Base-by-base conservation (phyloP, 768 basidiomycete genomes). In the Ramaria rubella region DNA sequence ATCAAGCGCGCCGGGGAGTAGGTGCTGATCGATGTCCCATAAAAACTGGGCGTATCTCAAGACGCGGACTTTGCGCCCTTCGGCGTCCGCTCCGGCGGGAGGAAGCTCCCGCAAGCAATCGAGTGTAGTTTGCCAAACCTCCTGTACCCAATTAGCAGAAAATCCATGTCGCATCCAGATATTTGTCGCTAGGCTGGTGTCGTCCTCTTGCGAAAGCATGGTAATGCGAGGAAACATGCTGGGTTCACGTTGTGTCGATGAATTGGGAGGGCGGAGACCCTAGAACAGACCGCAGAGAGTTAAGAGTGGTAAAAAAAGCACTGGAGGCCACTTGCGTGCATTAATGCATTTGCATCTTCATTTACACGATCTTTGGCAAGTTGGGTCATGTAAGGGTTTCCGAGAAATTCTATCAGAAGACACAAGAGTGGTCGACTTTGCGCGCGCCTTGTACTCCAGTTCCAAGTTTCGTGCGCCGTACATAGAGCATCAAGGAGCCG, bases 131-230 rank as follows among this genome's bases (percentile, higher is more conserved):
- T 90, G 87, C 89, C 89, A 91, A 19, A 86, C 85, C 62, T 84
- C 86, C 81, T 82, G 86, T 1, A 80, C 87, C 87, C 89, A 90
- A 62, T 88, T 80, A 14, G 69, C 63, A 0, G 87, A 80, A 15
- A 80, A 81, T 42, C 86, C 81, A 62, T 90, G 90, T 65, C 87
- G 86, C 68, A 87, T 86, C 90, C 90, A 92, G 14, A 92, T 73
- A 45, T 79, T 78, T 61, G 86, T 86, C 0, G 88, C 89, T 21
- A 92, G 80, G 46, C 79, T 77, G 2, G 55, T 56, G 29, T 56
- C 55, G n/a, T 56, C 43, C 45, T 56, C 44, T 23, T 45, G 55
- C 24, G 24, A 26, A 27, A 56, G 55, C 55, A 56, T 56, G 14
- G 44, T 29, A 33, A 56, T 56, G 6, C 55, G 55, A 12, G 55